Conservation (phyloP, 306 rosid species). For the Cucumis sativus region DNA sequence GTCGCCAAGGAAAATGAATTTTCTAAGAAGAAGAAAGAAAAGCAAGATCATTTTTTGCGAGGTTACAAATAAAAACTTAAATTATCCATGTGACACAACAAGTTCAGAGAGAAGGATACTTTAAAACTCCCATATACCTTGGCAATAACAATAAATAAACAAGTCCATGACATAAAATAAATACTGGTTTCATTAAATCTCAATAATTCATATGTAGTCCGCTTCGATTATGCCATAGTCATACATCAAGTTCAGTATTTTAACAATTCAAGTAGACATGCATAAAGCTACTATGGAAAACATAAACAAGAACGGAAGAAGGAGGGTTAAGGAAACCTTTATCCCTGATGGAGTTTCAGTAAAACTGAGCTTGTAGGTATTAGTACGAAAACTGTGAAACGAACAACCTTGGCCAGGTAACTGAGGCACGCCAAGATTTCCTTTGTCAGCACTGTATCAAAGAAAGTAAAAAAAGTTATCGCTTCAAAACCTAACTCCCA, state of each 20-base stretch:
- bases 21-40: neutral
- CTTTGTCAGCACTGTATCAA: constrained; percentile 61
- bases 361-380: constrained; percentile 88
- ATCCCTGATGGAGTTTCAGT: constrained; percentile 92
- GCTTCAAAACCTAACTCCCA: neutral
- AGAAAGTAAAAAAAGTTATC: neutral
- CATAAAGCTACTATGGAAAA: neutral
- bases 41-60: neutral
- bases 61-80: neutral
- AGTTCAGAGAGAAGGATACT: neutral
- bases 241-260: neutral
- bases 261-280: neutral
- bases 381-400: constrained; percentile 88
- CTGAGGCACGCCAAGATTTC: constrained; percentile 92
- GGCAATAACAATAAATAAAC: neutral
- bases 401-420: constrained; percentile 97
- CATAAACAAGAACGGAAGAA: neutral
- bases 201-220: neutral
- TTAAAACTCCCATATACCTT: neutral
- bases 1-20: neutral
- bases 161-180: neutral
- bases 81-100: neutral
- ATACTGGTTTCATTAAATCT: neutral
- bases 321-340: constrained; percentile 33
- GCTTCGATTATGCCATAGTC: neutral